Percentiles rank a stretch among this genome's conserved stretches.
Evolutionary conservation across 1,284 basidiomycete genomes (phyloP).

Genomic region (Ganoderma sp.): DNA sequence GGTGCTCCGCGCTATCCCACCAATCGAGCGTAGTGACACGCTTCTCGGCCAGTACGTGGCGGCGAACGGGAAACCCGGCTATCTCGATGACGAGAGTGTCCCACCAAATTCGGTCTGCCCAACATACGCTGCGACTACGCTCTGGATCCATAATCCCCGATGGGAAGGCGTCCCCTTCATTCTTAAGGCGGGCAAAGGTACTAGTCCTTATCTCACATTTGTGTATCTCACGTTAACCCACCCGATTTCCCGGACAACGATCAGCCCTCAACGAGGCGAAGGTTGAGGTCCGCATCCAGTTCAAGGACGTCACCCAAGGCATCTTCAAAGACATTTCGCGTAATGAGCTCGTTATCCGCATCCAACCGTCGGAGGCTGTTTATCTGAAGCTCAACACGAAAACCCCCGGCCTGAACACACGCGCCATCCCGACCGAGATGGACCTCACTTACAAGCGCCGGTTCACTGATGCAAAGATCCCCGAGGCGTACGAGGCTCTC

Average conservation of each 20-base stretch:
- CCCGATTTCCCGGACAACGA: background rate
- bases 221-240: conserved; percentile 13
- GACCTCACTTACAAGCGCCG: conserved; percentile 96
- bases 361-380: conserved; percentile 93
- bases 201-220: background rate
- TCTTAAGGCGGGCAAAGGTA: conserved; percentile 95
- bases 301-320: conserved; percentile 93
- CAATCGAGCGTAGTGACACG: conserved; percentile 78
- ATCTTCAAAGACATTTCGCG: conserved; percentile 95
- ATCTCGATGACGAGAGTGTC: conserved; percentile 93
- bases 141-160: conserved; percentile 92
- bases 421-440: conserved; percentile 93
- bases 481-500: conserved; percentile 93
- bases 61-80: conserved; percentile 92
- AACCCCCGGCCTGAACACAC: conserved; percentile 87
- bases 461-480: conserved; percentile 87
- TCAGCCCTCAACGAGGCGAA: conserved; percentile 94
- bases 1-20: conserved; percentile 87
- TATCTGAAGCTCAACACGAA: conserved; percentile 97
- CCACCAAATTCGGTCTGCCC: conserved; percentile 91
- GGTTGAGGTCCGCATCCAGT: conserved; percentile 95
- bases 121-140: conserved; percentile 87
- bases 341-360: conserved; percentile 94
- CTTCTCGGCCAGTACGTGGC: conserved; percentile 92
- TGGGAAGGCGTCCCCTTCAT: conserved; percentile 99